These are phyloP conservation scores for Phaeosphaeria sp. DNA, from an alignment of 2,329 filamentous ascomycete genomes.

Conservation along the genomic window DNA sequence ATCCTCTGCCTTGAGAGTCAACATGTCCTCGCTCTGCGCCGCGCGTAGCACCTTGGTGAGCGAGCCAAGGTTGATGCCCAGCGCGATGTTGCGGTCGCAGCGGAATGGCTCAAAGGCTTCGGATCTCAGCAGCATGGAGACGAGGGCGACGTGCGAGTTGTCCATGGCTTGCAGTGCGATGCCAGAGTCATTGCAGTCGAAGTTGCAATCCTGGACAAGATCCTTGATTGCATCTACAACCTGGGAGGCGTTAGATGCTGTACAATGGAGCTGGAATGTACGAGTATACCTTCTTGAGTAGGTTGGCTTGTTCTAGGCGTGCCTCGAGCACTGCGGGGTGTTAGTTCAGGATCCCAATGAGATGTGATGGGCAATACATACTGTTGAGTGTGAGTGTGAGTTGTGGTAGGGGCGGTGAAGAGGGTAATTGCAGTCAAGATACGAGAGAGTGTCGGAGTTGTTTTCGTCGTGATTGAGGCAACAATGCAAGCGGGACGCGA, in stretches of 20 bases:
- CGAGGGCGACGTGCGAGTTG: slow-evolving; percentile 98
- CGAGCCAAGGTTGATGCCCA: slow-evolving; percentile 95
- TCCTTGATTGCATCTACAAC: slow-evolving; percentile 99
- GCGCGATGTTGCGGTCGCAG: slow-evolving; percentile 98
- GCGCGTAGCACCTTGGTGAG: slow-evolving; percentile 97
- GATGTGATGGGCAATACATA: slow-evolving; percentile 10
- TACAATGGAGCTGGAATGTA: not conserved
- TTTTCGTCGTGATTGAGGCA: slow-evolving; percentile 18
- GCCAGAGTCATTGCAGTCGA: slow-evolving; percentile 99
- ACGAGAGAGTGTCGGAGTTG: slow-evolving; percentile 10
- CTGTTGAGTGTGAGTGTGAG: slow-evolving; percentile 23
- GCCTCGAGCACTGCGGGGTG: slow-evolving; percentile 81
- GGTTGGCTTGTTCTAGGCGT: slow-evolving; percentile 89
- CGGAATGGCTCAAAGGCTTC: slow-evolving; percentile 94
- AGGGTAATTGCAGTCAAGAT: slow-evolving; percentile 1
- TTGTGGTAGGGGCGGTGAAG: slow-evolving; percentile 1
- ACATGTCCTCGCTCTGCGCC: slow-evolving; percentile 89
- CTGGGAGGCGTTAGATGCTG: slow-evolving; percentile 54
- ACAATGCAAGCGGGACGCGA: slow-evolving; percentile 28
- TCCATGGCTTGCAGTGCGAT: slow-evolving; percentile 99
- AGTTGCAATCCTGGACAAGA: slow-evolving; percentile 99
- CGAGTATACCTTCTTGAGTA: slow-evolving; percentile 86
- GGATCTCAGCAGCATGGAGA: slow-evolving; percentile 98
- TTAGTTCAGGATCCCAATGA: slow-evolving; percentile 22
- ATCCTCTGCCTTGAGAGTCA: slow-evolving; percentile 97